Percentiles rank a stretch among this genome's conserved stretches.
Conservation (phyloP, 1,284 basidiomycete genomes). For the Sanghuangporus baumii region DNA sequence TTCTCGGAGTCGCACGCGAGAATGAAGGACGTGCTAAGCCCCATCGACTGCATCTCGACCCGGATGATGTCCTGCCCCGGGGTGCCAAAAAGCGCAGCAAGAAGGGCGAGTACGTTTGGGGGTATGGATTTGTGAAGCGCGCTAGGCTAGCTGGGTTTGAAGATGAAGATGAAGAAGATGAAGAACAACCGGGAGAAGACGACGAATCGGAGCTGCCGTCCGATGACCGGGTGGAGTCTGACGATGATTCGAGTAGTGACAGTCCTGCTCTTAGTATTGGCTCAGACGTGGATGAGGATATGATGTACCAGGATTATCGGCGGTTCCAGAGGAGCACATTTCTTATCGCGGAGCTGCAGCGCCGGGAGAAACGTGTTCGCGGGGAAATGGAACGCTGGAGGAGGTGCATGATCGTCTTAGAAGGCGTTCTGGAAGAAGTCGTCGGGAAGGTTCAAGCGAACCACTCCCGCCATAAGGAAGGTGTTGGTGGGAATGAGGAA, state of each 20-base stretch:
- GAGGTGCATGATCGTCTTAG: constrained; percentile 55
- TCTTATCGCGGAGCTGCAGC: constrained; percentile 58
- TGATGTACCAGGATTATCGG: constrained; percentile 74
- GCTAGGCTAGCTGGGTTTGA: constrained; percentile 8
- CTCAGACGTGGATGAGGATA: constrained; percentile 21
- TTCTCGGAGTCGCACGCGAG: constrained; percentile 61
- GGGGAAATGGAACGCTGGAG: constrained; percentile 67
- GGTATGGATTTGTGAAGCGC: constrained; percentile 12
- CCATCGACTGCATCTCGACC: constrained; percentile 70
- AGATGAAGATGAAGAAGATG: constrained; percentile 29
- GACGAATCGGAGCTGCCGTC: constrained; percentile 61
- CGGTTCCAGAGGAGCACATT: constrained; percentile 73
- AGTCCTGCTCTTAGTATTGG: constrained; percentile 13
- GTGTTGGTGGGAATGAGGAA: constrained; percentile 19
- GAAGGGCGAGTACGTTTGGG: constrained; percentile 15
- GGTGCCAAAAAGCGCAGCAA: constrained; percentile 9
- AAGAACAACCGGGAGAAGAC: constrained; percentile 63
- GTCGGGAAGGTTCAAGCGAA: constrained; percentile 1
- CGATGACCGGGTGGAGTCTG: constrained; percentile 71
- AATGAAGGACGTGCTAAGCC: constrained; percentile 69
- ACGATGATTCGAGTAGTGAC: constrained; percentile 53
- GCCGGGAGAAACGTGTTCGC: constrained; percentile 55
- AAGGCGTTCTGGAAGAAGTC: constrained; percentile 20
- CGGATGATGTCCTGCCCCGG: constrained; percentile 51
- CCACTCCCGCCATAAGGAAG: constrained; percentile 21